A percentile compares a stretch with the other conserved stretches of the same genome.
Conservation (phyloP, 192 early-diverging fungal genomes). For the Coemansia reversa region DNA sequence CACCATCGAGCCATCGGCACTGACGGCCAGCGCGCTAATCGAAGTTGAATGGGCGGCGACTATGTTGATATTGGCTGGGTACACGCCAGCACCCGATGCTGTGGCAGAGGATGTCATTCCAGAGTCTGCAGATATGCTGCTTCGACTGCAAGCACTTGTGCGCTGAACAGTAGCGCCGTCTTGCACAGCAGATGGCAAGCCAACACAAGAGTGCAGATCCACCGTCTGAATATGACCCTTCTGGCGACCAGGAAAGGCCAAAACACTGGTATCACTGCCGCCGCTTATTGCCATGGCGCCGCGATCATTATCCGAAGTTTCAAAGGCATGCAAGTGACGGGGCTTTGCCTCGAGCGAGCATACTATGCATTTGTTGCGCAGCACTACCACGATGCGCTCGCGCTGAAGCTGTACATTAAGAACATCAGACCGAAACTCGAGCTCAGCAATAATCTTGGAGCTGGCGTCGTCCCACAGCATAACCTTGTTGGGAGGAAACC, state of each 20-base stretch:
- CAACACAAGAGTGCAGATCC: constrained; percentile 64
- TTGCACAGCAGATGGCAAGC: constrained; percentile 13
- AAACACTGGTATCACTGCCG: constrained; percentile 62
- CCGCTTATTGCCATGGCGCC: constrained; percentile 70
- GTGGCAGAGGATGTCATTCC: constrained; percentile 33
- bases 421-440: constrained; percentile 80
- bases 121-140: constrained; percentile 42
- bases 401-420: constrained; percentile 74
- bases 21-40: constrained; percentile 76
- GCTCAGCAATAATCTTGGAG: constrained; percentile 66
- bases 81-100: constrained; percentile 23
- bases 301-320: constrained; percentile 77
- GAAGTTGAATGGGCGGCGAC: constrained; percentile 80
- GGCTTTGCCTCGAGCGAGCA: constrained; percentile 74
- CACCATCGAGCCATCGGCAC: constrained; percentile 72
- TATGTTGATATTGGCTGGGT: constrained; percentile 67
- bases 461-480: constrained; percentile 84
- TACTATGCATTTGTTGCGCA: constrained; percentile 76
- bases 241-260: constrained; percentile 82
- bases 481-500: constrained; percentile 83
- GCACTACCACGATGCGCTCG: constrained; percentile 76
- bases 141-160: constrained; percentile 33
- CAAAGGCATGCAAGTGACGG: constrained; percentile 73
- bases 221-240: constrained; percentile 86
- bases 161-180: constrained; percentile 23